Percentiles rank a stretch among this genome's conserved stretches.
Evolutionary conservation across 345 rosid genomes (phyloP).

Genomic region (Populus euphratica): DNA sequence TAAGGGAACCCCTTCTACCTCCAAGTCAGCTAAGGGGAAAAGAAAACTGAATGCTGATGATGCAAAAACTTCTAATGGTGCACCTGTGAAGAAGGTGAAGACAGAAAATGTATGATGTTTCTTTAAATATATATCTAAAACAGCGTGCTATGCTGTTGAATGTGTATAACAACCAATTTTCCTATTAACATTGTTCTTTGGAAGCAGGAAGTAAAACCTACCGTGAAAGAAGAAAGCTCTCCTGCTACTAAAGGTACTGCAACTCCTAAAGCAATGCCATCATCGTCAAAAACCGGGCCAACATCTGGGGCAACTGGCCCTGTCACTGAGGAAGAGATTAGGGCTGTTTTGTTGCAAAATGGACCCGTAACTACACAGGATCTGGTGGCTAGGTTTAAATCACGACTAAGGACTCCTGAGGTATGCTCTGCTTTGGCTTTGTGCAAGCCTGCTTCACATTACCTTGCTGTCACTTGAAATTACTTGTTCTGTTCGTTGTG

Average conservation of each 20-base stretch:
- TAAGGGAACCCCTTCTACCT: slow-evolving; percentile 64
- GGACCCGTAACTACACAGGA: slow-evolving; percentile 81
- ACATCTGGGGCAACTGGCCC: slow-evolving; percentile 57
- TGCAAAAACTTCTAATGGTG: slow-evolving; percentile 53
- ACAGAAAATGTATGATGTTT: slow-evolving; percentile 60
- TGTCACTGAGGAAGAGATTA: slow-evolving; percentile 86
- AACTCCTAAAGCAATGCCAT: slow-evolving; percentile 38
- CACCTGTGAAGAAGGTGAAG: slow-evolving; percentile 77
- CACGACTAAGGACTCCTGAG: slow-evolving; percentile 67
- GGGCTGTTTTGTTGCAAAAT: slow-evolving; percentile 72
- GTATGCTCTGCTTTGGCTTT: slow-evolving; percentile 27
- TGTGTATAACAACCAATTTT: not conserved
- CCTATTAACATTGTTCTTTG: not conserved
- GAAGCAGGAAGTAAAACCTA: slow-evolving; percentile 28
- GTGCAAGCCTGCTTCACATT: not conserved
- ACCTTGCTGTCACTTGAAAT: not conserved
- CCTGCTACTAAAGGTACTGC: slow-evolving; percentile 33
- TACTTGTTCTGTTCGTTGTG: not conserved
- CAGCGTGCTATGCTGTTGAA: not conserved
- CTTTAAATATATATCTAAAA: not conserved
- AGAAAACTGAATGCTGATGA: slow-evolving; percentile 72
- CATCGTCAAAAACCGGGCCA: slow-evolving; percentile 45
- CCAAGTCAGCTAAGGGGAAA: slow-evolving; percentile 80
- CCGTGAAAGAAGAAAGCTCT: slow-evolving; percentile 24
- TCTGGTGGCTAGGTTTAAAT: slow-evolving; percentile 77